Evolutionary conservation across 1,284 basidiomycete genomes (phyloP).

Genomic region (Prillingera fragicola): DNA sequence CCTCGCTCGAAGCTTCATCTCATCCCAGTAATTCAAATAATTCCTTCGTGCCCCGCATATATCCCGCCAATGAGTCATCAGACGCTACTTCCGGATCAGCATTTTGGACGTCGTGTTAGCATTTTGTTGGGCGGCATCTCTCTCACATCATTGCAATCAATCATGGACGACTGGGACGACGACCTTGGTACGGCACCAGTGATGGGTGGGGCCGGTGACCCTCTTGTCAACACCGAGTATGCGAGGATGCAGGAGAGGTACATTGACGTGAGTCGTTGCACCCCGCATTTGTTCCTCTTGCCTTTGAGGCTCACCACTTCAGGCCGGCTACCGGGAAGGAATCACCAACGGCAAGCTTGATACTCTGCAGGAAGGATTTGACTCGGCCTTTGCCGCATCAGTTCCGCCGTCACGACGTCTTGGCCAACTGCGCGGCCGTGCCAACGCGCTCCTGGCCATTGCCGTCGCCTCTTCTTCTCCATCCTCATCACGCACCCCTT

Average conservation of each 20-base stretch:
- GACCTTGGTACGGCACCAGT: slow-evolving; percentile 13
- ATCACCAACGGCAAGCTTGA: slow-evolving; percentile 54
- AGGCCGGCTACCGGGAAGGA: slow-evolving; percentile 56
- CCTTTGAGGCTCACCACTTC: background rate
- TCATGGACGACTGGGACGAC: slow-evolving; percentile 42
- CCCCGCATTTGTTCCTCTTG: background rate
- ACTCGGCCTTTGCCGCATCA: slow-evolving; percentile 49
- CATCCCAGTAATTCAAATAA: no score
- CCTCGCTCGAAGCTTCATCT: no score
- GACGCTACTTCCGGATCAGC: no score
- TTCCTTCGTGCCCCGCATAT: no score
- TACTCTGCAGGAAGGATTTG: slow-evolving; percentile 53
- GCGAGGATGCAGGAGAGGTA: slow-evolving; percentile 38
- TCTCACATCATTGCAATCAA: no score
- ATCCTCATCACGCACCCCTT: no score
- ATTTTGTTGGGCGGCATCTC: no score
- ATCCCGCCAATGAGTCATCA: no score
- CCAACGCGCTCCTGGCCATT: slow-evolving; percentile 42
- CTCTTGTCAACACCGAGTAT: slow-evolving; percentile 43
- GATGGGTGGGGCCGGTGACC: slow-evolving; percentile 33
- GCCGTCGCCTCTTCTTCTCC: slow-evolving; percentile 8
- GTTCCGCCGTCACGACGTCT: slow-evolving; percentile 48
- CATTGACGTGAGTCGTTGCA: slow-evolving; percentile 37
- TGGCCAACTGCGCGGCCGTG: slow-evolving; percentile 49
- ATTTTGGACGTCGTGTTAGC: no score